Percentiles rank a stretch among this genome's conserved stretches.
phyloP scores from a whole-genome alignment of 2,329 filamentous ascomycete genomes.

The Fonsecaea pedrosoi region DNA sequence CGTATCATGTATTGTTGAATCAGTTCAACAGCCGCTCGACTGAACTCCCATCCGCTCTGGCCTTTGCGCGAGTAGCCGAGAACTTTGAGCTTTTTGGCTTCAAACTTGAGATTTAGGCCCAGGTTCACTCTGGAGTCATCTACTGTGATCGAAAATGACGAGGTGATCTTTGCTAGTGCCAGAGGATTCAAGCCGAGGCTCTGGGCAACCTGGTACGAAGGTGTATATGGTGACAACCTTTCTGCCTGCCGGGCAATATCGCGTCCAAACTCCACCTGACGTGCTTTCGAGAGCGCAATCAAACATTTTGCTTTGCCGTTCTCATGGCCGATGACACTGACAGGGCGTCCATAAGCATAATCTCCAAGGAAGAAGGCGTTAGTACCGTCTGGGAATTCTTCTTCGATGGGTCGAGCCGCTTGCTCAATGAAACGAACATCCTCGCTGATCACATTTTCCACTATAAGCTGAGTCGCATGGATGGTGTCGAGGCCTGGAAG shows the following conservation, averaged over 20 bases:
- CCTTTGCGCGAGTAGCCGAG: conserved; percentile 91
- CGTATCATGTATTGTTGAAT: conserved; percentile 88
- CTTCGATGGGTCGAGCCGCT: conserved; percentile 82
- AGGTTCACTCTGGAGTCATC: conserved; percentile 86
- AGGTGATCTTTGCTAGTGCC: conserved; percentile 93
- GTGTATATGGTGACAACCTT: conserved; percentile 74
- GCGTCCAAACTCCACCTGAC: conserved; percentile 81
- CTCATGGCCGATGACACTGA: conserved; percentile 79
- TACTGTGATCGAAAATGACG: conserved; percentile 84
- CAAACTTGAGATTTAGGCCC: conserved; percentile 95
- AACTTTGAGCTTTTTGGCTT: conserved; percentile 93
- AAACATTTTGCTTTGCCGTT: conserved; percentile 78
- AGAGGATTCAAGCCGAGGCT: conserved; percentile 82
- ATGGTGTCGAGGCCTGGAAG: conserved; percentile 85
- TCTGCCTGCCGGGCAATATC: conserved; percentile 75
- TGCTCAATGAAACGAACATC: conserved; percentile 93
- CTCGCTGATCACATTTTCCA: conserved; percentile 87
- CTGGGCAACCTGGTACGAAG: conserved; percentile 86
- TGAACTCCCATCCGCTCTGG: conserved; percentile 93
- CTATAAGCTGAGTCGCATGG: conserved; percentile 88
- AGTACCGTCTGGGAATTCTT: conserved; percentile 85
- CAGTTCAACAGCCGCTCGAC: conserved; percentile 78
- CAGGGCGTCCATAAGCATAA: conserved; percentile 85
- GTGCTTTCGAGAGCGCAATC: conserved; percentile 73
- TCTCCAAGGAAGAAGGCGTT: conserved; percentile 93